phyloP scores from a whole-genome alignment of 1,284 basidiomycete species.

The Meripilus lineatus region DNA sequence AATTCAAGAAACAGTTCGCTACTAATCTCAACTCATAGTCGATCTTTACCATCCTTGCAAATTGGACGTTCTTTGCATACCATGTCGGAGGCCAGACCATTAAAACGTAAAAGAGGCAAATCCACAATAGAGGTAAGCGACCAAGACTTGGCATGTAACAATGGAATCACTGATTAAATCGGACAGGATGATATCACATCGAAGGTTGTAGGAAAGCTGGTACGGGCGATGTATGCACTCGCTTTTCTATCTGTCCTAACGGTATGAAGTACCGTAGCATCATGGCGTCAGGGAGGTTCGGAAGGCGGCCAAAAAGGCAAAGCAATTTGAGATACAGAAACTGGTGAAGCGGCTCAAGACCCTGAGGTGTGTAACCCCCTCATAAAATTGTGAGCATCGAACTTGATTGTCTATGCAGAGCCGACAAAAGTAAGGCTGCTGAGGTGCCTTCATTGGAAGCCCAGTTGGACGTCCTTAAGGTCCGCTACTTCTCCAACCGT shows the following conservation, averaged over 20 bases:
- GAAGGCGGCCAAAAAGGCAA: constrained; percentile 77
- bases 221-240: constrained; percentile 12
- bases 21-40: too few species aligned
- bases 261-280: constrained; percentile 36
- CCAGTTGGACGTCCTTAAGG: constrained; percentile 70
- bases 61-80: too few species aligned
- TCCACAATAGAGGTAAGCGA: too few species aligned
- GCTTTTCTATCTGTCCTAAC: constrained; percentile 24
- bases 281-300: constrained; percentile 63
- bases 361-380: constrained; percentile 42
- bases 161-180: too few species aligned
- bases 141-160: too few species aligned
- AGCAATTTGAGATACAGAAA: constrained; percentile 79
- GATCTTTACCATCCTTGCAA: too few species aligned
- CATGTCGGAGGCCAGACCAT: too few species aligned
- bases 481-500: constrained; percentile 24
- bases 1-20: too few species aligned
- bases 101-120: too few species aligned
- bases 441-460: constrained; percentile 53
- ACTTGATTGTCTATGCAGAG: constrained; percentile 25
- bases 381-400: not conserved
- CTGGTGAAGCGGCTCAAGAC: constrained; percentile 80
- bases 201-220: constrained; percentile 35
- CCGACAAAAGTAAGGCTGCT: constrained; percentile 33
- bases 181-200: constrained; percentile 31